Evolutionary conservation across 2,329 filamentous ascomycete genomes (phyloP).

Genomic region (Epicoccum nigrum): DNA sequence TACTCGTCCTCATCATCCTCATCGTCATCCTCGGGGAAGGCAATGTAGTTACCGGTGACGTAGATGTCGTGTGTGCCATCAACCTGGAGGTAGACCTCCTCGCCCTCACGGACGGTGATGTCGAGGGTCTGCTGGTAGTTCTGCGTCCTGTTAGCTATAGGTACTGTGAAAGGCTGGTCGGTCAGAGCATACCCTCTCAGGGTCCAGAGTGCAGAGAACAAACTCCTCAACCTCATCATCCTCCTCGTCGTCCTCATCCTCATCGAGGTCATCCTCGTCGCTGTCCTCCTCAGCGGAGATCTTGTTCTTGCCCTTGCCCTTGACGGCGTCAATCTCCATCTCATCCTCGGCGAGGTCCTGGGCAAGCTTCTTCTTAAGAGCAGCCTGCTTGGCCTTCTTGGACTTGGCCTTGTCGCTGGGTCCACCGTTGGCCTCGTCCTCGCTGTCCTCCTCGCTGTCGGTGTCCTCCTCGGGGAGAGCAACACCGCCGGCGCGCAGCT

Average conservation of each 20-base stretch:
- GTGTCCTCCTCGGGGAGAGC: constrained; percentile 45
- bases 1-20: constrained; percentile 66
- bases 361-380: constrained; percentile 78
- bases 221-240: constrained; percentile 78
- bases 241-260: constrained; percentile 38
- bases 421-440: constrained; percentile 82
- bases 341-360: constrained; percentile 71
- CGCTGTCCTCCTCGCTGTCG: constrained; percentile 60
- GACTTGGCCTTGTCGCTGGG: constrained; percentile 90
- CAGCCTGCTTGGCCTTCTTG: constrained; percentile 82
- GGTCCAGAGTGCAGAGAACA: constrained; percentile 94
- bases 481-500: constrained; percentile 41
- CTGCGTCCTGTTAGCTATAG: constrained; percentile 58
- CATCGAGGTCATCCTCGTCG: constrained; percentile 53
- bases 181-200: constrained; percentile 76
- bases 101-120: constrained; percentile 86
- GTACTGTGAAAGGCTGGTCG: constrained; percentile 8
- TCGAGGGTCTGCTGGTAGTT: constrained; percentile 95
- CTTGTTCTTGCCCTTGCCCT: constrained; percentile 60
- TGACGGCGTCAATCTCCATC: constrained; percentile 71
- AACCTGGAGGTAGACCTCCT: constrained; percentile 91
- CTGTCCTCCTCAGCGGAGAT: constrained; percentile 74
- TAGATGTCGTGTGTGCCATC: constrained; percentile 87
- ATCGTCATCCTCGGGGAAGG: constrained; percentile 67
- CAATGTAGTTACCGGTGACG: constrained; percentile 95